Conservation (phyloP, 306 rosid species). For the Prosopis cineraria region DNA sequence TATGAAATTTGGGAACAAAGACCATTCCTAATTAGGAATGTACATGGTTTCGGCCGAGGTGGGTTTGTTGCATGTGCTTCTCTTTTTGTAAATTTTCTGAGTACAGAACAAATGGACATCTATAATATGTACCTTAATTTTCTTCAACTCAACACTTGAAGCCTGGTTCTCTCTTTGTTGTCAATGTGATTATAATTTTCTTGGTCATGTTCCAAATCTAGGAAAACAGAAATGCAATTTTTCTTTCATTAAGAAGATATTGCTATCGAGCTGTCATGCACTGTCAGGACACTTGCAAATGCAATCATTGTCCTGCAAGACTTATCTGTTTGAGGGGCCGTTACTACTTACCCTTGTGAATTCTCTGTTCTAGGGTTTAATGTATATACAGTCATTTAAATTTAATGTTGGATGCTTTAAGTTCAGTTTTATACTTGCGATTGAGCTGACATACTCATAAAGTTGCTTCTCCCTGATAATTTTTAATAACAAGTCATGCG, state of each 20-base stretch:
- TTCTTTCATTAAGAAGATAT: neutral
- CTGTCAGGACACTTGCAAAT: neutral
- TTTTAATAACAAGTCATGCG: neutral
- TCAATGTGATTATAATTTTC: neutral
- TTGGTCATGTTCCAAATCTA: neutral
- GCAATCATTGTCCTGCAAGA: neutral
- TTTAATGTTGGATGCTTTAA: neutral
- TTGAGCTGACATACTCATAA: neutral
- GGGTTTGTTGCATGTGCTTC: neutral
- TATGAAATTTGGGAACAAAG: neutral
- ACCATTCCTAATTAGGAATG: neutral
- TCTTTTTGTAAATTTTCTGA: neutral
- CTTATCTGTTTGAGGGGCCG: neutral
- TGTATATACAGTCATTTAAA: neutral
- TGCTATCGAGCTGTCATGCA: neutral
- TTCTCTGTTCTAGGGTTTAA: neutral
- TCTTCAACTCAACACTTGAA: neutral
- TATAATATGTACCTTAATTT: neutral
- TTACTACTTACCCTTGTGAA: neutral
- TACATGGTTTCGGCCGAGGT: neutral
- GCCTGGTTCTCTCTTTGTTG: neutral
- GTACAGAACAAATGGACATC: neutral
- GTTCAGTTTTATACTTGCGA: neutral
- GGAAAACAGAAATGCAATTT: neutral
- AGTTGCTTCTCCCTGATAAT: neutral